phyloP scores from a whole-genome alignment of 2,329 filamentous ascomycete species.

The Trichoderma atroviride region DNA sequence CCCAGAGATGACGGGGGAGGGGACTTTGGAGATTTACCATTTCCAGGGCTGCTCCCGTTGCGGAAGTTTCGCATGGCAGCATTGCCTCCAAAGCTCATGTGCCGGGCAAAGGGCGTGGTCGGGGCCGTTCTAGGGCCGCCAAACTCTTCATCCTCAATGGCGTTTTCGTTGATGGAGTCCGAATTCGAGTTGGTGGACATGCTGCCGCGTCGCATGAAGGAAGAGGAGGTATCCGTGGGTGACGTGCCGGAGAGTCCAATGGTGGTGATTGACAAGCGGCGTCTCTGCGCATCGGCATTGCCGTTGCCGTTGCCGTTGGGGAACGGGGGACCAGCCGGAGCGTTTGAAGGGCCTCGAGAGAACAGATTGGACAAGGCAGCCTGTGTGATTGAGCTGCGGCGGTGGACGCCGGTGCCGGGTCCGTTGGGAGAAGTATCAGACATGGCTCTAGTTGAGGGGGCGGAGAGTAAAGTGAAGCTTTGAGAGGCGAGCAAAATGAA shows the following conservation, averaged over 20 bases:
- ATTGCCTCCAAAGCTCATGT: slow-evolving; percentile 88
- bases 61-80: slow-evolving; percentile 66
- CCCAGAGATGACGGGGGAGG: slow-evolving; percentile 42
- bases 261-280: slow-evolving; percentile 74
- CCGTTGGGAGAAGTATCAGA: slow-evolving; percentile 42
- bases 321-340: slow-evolving; percentile 48
- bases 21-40: slow-evolving; percentile 60
- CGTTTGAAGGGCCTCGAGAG: slow-evolving; percentile 57
- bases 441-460: slow-evolving; percentile 36
- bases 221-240: slow-evolving; percentile 57
- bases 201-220: slow-evolving; percentile 65
- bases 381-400: slow-evolving; percentile 60
- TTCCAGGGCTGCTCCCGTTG: slow-evolving; percentile 62
- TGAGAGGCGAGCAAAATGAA: slow-evolving; percentile 6
- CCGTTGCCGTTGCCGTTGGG: slow-evolving; percentile 48
- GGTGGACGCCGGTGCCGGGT: slow-evolving; percentile 45
- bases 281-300: slow-evolving; percentile 59
- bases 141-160: slow-evolving; percentile 70
- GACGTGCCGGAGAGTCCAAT: slow-evolving; percentile 73
- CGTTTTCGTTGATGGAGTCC: slow-evolving; percentile 70
- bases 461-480: not conserved
- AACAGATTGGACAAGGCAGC: slow-evolving; percentile 62
- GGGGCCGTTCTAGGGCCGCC: slow-evolving; percentile 59
- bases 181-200: slow-evolving; percentile 69
- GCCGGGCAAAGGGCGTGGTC: slow-evolving; percentile 75